Evolutionary conservation across 208 protist species (phyloP).

Genomic region (Trypanosoma conorhini): DNA sequence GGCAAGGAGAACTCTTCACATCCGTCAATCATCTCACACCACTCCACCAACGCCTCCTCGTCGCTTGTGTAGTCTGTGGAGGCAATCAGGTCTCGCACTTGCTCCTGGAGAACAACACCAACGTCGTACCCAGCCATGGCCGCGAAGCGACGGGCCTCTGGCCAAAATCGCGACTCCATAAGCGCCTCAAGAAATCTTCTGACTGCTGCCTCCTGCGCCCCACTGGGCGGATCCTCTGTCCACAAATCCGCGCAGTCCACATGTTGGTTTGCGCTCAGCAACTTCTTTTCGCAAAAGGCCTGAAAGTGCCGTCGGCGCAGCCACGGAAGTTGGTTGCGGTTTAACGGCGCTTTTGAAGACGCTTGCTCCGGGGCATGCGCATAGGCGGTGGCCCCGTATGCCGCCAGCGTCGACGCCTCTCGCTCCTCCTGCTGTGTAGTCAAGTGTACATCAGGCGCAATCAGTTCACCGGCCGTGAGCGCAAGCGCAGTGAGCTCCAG

Average conservation of each 20-base stretch:
- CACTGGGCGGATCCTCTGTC: conserved; percentile 49
- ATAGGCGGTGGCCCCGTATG: conserved; percentile 1
- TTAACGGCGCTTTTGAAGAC: conserved; percentile 35
- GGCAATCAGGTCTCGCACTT: conserved; percentile 50
- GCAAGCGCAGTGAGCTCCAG: conserved; percentile 64
- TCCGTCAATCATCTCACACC: conserved; percentile 45
- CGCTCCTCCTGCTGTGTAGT: conserved; percentile 3
- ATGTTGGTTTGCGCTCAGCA: conserved; percentile 53
- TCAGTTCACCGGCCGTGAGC: conserved; percentile 63
- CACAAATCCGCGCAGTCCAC: conserved; percentile 82
- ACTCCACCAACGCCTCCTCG: conserved; percentile 46
- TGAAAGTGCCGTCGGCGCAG: conserved; percentile 71
- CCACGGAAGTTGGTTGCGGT: conserved; percentile 66
- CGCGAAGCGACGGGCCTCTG: conserved; percentile 67
- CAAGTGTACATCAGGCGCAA: conserved; percentile 42
- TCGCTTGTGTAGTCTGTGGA: conserved; percentile 25
- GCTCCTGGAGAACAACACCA: conserved; percentile 50
- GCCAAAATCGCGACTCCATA: conserved; percentile 71
- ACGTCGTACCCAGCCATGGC: conserved; percentile 33
- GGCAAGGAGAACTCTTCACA: conserved; percentile 63
- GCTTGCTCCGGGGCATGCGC: not conserved
- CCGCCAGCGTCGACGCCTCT: conserved; percentile 9
- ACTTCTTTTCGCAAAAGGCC: conserved; percentile 77
- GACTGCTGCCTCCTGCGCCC: conserved; percentile 42
- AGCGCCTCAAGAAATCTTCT: conserved; percentile 58